Evolutionary conservation across 176 grass and related monocot species (phyloP).

Genomic region (Aegilops longissima): DNA sequence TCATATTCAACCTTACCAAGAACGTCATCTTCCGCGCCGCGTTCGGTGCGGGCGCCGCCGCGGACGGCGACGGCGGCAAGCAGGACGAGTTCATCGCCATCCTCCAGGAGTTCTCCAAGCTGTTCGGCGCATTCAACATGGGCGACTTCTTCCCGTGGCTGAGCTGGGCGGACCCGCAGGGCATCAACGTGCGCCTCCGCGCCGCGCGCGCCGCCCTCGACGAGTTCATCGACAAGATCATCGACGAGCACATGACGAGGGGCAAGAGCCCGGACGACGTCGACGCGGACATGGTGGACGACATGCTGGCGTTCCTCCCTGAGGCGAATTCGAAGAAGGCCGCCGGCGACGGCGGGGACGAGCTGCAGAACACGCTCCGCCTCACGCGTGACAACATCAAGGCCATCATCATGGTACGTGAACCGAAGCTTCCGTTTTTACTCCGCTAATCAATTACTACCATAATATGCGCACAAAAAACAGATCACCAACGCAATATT

Average conservation of each 20-base stretch:
- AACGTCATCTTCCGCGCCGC: conserved; percentile 86
- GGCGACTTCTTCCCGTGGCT: conserved; percentile 90
- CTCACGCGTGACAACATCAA: conserved; percentile 87
- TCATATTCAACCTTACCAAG: conserved; percentile 73
- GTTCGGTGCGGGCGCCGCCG: conserved; percentile 44
- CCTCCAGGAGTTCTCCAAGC: conserved; percentile 84
- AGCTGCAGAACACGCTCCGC: conserved; percentile 61
- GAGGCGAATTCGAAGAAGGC: conserved; percentile 24
- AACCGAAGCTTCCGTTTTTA: background rate
- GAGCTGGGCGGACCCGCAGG: conserved; percentile 66
- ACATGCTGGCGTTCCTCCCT: conserved; percentile 77
- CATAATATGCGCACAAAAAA: background rate
- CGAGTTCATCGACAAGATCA: conserved; percentile 87
- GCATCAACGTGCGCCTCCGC: conserved; percentile 60
- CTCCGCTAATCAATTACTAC: background rate
- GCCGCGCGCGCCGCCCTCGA: conserved; percentile 58
- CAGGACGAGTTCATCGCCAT: conserved; percentile 82
- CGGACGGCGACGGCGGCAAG: conserved; percentile 31
- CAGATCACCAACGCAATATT: background rate
- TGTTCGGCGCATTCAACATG: conserved; percentile 77
- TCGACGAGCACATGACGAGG: conserved; percentile 71
- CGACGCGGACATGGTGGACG: conserved; percentile 91
- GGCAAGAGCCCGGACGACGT: conserved; percentile 51
- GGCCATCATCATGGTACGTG: conserved; percentile 91
- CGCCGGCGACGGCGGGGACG: conserved; percentile 31